Evolutionary conservation across 495 filamentous ascomycete species (phyloP).

Genomic region (Jackrogersella minutella): DNA sequence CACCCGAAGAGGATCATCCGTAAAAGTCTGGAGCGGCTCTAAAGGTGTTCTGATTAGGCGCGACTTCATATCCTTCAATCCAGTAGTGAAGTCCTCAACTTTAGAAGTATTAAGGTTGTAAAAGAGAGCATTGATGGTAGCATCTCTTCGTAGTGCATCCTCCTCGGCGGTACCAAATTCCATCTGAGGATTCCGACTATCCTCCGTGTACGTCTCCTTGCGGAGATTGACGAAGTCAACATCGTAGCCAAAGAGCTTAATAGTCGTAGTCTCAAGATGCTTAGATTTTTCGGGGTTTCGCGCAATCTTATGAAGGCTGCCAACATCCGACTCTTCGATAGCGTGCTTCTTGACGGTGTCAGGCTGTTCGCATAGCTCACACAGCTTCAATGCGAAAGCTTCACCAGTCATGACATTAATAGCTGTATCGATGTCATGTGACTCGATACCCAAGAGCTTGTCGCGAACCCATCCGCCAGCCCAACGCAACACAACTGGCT

Average conservation of each 20-base stretch:
- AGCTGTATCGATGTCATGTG: constrained; percentile 93
- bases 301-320: constrained; percentile 76
- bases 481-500: constrained; percentile 77
- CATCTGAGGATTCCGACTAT: constrained; percentile 89
- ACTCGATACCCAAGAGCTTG: constrained; percentile 82
- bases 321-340: constrained; percentile 63
- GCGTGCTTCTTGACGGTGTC: constrained; percentile 52
- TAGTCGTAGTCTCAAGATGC: constrained; percentile 92
- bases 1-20: constrained; percentile 92
- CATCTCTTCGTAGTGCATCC: constrained; percentile 89
- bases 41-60: constrained; percentile 85
- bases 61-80: constrained; percentile 75
- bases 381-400: constrained; percentile 74
- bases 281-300: constrained; percentile 97
- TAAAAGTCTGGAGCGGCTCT: constrained; percentile 90
- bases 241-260: constrained; percentile 84
- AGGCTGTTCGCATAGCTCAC: constrained; percentile 59
- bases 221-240: constrained; percentile 94
- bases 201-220: constrained; percentile 85
- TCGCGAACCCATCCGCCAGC: constrained; percentile 99
- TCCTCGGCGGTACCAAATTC: constrained; percentile 92
- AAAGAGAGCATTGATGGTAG: constrained; percentile 95
- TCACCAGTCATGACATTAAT: constrained; percentile 96
- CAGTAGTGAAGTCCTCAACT: constrained; percentile 88
- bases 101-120: constrained; percentile 82